Evolutionary conservation across 192 early-diverging fungal genomes (phyloP).

Genomic region (Oehlia diaphana): DNA sequence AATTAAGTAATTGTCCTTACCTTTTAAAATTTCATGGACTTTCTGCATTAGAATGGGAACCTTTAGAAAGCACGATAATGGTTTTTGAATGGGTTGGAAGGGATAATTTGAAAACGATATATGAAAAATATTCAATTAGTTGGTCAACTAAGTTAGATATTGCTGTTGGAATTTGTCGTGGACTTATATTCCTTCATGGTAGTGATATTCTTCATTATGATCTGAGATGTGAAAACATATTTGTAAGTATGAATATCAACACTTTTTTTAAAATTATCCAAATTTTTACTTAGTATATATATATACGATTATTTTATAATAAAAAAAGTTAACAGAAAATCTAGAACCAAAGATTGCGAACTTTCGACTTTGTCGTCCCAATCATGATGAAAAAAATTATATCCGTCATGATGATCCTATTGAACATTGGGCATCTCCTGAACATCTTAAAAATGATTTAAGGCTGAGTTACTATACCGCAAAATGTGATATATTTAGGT

Average conservation of each 20-base stretch:
- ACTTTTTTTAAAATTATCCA: background rate
- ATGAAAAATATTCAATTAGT: slow-evolving; percentile 5
- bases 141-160: slow-evolving; percentile 15
- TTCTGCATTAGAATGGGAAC: slow-evolving; percentile 4
- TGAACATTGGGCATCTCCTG: slow-evolving; percentile 24
- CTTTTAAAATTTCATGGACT: slow-evolving; percentile 22
- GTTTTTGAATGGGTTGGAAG: slow-evolving; percentile 22
- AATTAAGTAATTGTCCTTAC: slow-evolving; percentile 8
- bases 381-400: background rate
- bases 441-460: slow-evolving; percentile 5
- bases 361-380: background rate
- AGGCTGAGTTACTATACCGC: slow-evolving; percentile 1
- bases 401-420: slow-evolving; percentile 3
- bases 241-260: background rate
- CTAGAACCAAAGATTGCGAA: slow-evolving; percentile 18
- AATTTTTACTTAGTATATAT: too few relatives aligned
- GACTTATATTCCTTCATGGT: slow-evolving; percentile 24
- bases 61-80: background rate
- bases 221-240: slow-evolving; percentile 18
- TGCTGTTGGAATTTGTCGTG: slow-evolving; percentile 18
- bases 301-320: background rate
- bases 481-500: slow-evolving; percentile 30
- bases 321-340: slow-evolving; percentile 6
- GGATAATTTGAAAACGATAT: slow-evolving; percentile 17
- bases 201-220: slow-evolving; percentile 16